These are phyloP conservation scores for Aspergillus awamori DNA, from an alignment of 2,329 filamentous ascomycete species.

Conservation along the genomic window DNA sequence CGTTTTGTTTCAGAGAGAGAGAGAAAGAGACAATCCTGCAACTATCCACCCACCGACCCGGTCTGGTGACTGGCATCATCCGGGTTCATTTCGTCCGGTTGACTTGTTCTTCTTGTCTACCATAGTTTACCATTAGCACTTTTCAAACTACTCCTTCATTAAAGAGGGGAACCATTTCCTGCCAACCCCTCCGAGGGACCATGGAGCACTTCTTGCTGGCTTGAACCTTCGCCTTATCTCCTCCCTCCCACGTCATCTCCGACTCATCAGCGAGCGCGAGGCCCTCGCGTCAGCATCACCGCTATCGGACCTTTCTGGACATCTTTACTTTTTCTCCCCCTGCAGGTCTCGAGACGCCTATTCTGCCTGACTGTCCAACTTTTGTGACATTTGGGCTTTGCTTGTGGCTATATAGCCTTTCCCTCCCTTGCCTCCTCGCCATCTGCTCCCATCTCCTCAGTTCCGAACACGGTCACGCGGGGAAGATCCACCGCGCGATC, in stretches of 20 bases:
- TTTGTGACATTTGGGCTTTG: background rate
- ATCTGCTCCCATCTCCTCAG: background rate
- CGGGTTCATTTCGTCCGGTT: constrained; percentile 1
- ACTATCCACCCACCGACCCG: background rate
- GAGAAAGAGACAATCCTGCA: background rate
- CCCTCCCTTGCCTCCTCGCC: background rate
- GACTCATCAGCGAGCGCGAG: constrained; percentile 5
- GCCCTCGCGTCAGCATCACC: background rate
- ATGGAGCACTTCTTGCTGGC: background rate
- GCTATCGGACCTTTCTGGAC: constrained; percentile 6
- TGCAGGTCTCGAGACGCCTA: background rate
- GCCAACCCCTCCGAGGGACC: background rate
- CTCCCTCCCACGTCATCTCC: constrained; percentile 9
- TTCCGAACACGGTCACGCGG: constrained; percentile 17
- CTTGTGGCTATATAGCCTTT: background rate
- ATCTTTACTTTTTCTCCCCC: background rate
- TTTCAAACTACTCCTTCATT: background rate
- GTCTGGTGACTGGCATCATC: constrained; percentile 4
- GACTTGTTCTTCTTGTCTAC: constrained; percentile 1
- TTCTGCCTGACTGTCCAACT: background rate
- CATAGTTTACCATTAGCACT: background rate
- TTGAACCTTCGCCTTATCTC: constrained; percentile 6
- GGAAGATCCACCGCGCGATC: constrained; percentile 28
- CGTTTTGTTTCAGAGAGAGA: background rate
- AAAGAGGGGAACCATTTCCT: background rate